Conservation (phyloP, 2,329 filamentous ascomycete species). For the Hymenoscyphus repandus region DNA sequence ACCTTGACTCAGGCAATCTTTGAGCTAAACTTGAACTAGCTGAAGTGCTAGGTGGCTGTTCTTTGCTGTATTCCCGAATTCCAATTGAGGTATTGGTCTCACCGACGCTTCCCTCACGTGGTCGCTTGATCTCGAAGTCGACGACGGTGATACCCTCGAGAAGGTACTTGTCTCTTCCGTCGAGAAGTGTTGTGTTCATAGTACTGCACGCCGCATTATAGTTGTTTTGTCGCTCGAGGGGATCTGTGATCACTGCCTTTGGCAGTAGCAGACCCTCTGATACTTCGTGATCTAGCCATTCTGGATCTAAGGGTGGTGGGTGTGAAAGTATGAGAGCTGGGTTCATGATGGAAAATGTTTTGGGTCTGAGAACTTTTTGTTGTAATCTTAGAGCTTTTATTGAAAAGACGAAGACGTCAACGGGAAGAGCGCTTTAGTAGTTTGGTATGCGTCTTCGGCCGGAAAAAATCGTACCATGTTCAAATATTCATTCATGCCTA, state of each 20-base stretch:
- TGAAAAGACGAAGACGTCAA: too few relatives aligned
- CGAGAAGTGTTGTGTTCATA: conserved; percentile 34
- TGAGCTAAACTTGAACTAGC: background rate
- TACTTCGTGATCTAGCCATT: conserved; percentile 38
- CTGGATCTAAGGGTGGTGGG: conserved; percentile 35
- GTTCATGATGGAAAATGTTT: conserved; percentile 1
- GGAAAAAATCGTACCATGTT: background rate
- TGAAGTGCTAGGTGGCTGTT: background rate
- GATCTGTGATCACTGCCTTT: conserved; percentile 24
- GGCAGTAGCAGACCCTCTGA: conserved; percentile 26
- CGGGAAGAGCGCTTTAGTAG: too few relatives aligned
- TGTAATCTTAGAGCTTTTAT: too few relatives aligned
- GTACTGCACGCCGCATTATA: conserved; percentile 39
- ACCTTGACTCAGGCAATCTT: conserved; percentile 9
- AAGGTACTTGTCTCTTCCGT: conserved; percentile 35
- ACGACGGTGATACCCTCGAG: conserved; percentile 29
- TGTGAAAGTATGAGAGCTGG: conserved; percentile 9
- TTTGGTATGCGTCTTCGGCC: background rate
- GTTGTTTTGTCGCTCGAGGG: conserved; percentile 17
- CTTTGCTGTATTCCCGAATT: conserved; percentile 16
- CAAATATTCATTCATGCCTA: too few relatives aligned
- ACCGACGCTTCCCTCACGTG: background rate
- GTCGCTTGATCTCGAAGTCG: conserved; percentile 10
- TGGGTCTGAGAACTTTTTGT: too few relatives aligned
- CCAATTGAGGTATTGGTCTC: conserved; percentile 10